These are phyloP conservation scores for Akanthomyces dipterigenus DNA, from an alignment of 2,329 filamentous ascomycete species.

Conservation along the genomic window DNA sequence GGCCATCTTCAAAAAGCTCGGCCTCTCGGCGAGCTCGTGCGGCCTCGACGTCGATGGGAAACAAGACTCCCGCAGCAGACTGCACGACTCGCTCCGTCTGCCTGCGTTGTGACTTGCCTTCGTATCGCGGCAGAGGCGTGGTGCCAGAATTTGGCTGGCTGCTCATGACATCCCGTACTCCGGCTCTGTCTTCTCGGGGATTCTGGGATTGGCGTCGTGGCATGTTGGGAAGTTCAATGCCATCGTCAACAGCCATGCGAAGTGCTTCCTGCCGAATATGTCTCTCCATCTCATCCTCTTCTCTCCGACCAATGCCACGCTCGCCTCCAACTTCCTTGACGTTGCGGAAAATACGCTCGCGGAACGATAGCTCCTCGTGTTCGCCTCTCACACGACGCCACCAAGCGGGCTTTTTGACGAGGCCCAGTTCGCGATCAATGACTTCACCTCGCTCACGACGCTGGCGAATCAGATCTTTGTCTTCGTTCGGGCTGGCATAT, in stretches of 20 bases:
- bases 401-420: constrained; percentile 58
- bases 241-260: constrained; percentile 23
- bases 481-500: constrained; percentile 62
- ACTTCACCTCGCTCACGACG: constrained; percentile 49
- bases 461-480: constrained; percentile 58
- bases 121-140: constrained; percentile 26
- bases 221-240: constrained; percentile 34
- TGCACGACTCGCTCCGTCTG: constrained; percentile 38
- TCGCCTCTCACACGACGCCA: constrained; percentile 51
- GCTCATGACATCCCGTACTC: constrained; percentile 20
- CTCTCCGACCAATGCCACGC: constrained; percentile 34
- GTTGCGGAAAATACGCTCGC: constrained; percentile 47
- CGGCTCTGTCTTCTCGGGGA: constrained; percentile 25
- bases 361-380: constrained; percentile 34
- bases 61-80: constrained; percentile 39
- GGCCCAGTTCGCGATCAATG: constrained; percentile 54
- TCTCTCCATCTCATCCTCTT: constrained; percentile 34
- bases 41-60: constrained; percentile 34
- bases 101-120: constrained; percentile 37
- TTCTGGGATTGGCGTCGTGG: constrained; percentile 19
- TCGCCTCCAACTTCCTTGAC: constrained; percentile 48
- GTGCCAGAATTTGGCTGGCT: constrained; percentile 17
- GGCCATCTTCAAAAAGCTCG: constrained; percentile 38
- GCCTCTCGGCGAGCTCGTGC: constrained; percentile 28
- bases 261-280: constrained; percentile 26